phyloP scores from a whole-genome alignment of 1,284 basidiomycete genomes.

The Pseudozyma thailandica region DNA sequence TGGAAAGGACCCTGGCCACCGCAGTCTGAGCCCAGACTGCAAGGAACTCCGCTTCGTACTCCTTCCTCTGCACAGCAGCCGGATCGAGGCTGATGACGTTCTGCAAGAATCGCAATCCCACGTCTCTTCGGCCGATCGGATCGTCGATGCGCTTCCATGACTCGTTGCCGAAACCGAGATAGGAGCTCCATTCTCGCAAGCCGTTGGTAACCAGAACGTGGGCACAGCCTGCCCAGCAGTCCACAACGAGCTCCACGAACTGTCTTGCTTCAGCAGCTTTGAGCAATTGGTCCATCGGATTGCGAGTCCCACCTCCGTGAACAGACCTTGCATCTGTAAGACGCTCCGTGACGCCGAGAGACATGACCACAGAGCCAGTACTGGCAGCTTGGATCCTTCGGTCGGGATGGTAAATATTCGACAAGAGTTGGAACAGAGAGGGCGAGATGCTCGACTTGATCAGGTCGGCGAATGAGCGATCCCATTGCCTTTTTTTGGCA shows the following conservation, averaged over 20 bases:
- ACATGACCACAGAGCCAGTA: slow-evolving; percentile 33
- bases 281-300: slow-evolving; percentile 39
- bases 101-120: slow-evolving; percentile 78
- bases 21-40: slow-evolving; percentile 57
- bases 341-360: slow-evolving; percentile 34
- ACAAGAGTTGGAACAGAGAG: slow-evolving; percentile 75
- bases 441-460: slow-evolving; percentile 74
- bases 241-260: slow-evolving; percentile 74
- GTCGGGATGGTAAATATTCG: slow-evolving; percentile 71
- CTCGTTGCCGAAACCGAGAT: slow-evolving; percentile 73
- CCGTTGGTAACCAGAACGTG: slow-evolving; percentile 76
- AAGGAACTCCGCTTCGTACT: slow-evolving; percentile 47
- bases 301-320: slow-evolving; percentile 1
- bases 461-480: slow-evolving; percentile 69
- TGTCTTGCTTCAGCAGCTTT: slow-evolving; percentile 65
- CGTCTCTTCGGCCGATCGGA: slow-evolving; percentile 73
- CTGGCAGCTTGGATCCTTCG: slow-evolving; percentile 27
- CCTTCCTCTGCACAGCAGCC: slow-evolving; percentile 15
- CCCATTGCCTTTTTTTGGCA: slow-evolving; percentile 51
- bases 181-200: slow-evolving; percentile 76
- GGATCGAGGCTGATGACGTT: slow-evolving; percentile 77
- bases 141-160: slow-evolving; percentile 76
- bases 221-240: slow-evolving; percentile 82
- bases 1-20: slow-evolving; percentile 42
- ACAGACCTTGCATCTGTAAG: slow-evolving; percentile 15